These are phyloP conservation scores for Apiospora kogelbergensis DNA, from an alignment of 2,329 filamentous ascomycete genomes.

Conservation along the genomic window DNA sequence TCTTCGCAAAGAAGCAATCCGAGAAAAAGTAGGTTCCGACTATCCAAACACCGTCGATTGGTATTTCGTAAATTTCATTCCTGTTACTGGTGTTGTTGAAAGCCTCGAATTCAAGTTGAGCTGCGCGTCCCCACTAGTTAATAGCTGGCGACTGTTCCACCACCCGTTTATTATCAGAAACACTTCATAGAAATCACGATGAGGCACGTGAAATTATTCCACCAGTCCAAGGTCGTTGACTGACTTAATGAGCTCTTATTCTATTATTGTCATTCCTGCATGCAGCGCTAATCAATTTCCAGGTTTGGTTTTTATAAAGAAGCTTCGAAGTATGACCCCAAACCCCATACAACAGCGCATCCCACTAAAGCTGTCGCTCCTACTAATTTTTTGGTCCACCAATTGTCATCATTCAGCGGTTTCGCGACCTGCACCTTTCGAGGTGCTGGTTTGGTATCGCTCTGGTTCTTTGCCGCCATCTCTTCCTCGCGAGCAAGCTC, in stretches of 20 bases:
- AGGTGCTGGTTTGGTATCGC: constrained; percentile 22
- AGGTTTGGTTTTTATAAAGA: constrained; percentile 2
- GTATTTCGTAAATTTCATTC: neutral
- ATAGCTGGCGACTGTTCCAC: neutral
- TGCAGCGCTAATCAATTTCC: neutral
- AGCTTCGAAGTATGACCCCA: constrained; percentile 53
- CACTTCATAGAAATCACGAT: neutral
- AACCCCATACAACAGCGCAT: constrained; percentile 58
- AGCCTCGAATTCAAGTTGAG: neutral
- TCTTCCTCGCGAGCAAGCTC: constrained; percentile 48
- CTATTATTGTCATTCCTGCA: neutral
- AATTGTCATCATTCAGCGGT: constrained; percentile 64
- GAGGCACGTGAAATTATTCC: neutral
- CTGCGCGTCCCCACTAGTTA: neutral
- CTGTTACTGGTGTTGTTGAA: neutral
- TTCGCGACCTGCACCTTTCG: constrained; percentile 53
- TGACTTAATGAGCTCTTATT: neutral
- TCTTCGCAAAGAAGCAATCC: neutral
- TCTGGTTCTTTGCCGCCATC: constrained; percentile 27
- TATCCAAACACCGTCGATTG: neutral
- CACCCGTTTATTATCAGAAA: neutral
- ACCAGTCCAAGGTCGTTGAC: neutral
- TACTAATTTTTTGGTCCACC: constrained; percentile 65
- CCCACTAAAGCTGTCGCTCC: constrained; percentile 63
- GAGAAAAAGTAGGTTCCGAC: neutral